Evolutionary conservation across 331 rosid species (phyloP).

Genomic region (Pyrus hybrid): DNA sequence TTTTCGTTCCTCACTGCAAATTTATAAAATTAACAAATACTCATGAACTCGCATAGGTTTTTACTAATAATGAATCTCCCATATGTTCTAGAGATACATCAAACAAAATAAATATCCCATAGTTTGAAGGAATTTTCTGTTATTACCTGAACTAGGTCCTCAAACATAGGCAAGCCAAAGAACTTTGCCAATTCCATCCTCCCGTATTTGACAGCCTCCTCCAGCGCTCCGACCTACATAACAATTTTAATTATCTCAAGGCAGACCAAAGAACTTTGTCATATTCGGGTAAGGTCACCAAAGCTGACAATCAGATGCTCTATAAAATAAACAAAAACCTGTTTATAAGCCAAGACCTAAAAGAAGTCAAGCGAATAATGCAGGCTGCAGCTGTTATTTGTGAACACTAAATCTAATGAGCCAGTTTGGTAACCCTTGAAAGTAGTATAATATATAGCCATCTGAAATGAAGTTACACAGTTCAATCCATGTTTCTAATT

Average conservation of each 20-base stretch:
- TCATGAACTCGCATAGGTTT: too few relatives aligned
- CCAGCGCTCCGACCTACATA: slow-evolving; percentile 71
- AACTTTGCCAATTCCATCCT: slow-evolving; percentile 64
- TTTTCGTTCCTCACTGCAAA: not conserved
- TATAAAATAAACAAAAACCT: not conserved
- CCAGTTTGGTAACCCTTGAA: not conserved
- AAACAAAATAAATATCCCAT: too few relatives aligned
- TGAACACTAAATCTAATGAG: not conserved
- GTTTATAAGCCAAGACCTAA: not conserved
- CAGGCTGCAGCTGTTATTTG: not conserved
- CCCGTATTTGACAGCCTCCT: slow-evolving; percentile 89
- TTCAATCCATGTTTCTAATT: not conserved
- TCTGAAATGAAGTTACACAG: not conserved
- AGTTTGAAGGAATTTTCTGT: too few relatives aligned
- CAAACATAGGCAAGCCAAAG: slow-evolving; percentile 53
- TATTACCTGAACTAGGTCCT: slow-evolving; percentile 75
- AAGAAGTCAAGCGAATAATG: not conserved
- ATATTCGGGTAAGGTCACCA: not conserved
- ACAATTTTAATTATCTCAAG: slow-evolving; percentile 11
- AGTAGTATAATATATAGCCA: not conserved
- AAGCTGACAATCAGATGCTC: not conserved
- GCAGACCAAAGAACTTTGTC: not conserved
- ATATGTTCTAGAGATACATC: not conserved
- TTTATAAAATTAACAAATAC: too few relatives aligned
- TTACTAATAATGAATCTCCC: not conserved